These are phyloP conservation scores for Entomophthora muscae DNA, from an alignment of 371 early-diverging fungal species.

Conservation along the genomic window DNA sequence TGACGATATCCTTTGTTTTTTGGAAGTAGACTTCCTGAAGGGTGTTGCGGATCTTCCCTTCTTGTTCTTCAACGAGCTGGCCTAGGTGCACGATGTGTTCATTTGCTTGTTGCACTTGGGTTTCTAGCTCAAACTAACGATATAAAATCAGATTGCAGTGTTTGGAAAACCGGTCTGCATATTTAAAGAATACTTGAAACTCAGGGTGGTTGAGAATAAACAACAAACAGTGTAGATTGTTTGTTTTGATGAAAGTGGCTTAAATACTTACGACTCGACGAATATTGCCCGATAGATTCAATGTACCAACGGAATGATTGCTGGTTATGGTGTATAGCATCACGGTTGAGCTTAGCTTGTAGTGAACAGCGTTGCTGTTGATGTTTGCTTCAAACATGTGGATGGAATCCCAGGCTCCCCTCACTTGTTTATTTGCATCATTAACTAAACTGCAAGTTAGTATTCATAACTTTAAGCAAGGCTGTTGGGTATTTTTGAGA, in stretches of 20 bases:
- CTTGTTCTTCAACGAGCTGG: slow-evolving; percentile 91
- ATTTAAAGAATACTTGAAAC: background rate
- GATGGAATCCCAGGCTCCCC: slow-evolving; percentile 97
- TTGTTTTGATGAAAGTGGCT: too few relatives aligned
- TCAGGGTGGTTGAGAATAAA: background rate
- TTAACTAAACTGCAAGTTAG: too few relatives aligned
- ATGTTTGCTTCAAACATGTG: slow-evolving; percentile 85
- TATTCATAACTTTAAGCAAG: too few relatives aligned
- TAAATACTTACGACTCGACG: slow-evolving; percentile 56
- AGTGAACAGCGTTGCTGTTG: slow-evolving; percentile 63
- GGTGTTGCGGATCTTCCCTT: slow-evolving; percentile 82
- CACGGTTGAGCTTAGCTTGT: slow-evolving; percentile 87
- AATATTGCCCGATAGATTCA: slow-evolving; percentile 83
- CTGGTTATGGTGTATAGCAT: slow-evolving; percentile 76
- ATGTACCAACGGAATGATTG: slow-evolving; percentile 41
- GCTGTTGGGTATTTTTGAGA: too few relatives aligned
- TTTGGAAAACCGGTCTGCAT: background rate
- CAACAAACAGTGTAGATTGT: too few relatives aligned
- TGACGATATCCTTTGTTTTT: slow-evolving; percentile 90
- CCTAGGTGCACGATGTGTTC: slow-evolving; percentile 89
- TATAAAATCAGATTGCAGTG: slow-evolving; percentile 20
- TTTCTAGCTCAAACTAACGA: slow-evolving; percentile 69
- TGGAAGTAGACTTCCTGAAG: slow-evolving; percentile 94
- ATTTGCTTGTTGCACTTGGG: slow-evolving; percentile 45
- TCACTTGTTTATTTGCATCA: slow-evolving; percentile 44